Conservation (phyloP, 169 alveolate species). For the Plasmodium vivax region DNA sequence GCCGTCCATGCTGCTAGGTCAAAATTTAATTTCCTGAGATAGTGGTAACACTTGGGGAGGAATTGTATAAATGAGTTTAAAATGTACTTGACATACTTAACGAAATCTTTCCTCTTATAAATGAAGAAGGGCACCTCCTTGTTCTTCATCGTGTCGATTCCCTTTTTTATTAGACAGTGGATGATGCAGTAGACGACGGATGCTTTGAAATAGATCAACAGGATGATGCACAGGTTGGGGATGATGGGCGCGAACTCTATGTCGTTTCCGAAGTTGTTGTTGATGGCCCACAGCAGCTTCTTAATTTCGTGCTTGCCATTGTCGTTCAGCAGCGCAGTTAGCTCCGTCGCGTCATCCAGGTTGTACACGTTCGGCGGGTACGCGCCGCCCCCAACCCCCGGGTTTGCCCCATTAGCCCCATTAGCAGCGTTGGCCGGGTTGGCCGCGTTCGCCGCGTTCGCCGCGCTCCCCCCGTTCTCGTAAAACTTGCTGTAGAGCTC, state of each 20-base stretch:
- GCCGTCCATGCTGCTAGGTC: slow-evolving; percentile 87
- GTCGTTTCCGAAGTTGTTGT: slow-evolving; percentile 80
- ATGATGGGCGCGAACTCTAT: slow-evolving; percentile 84
- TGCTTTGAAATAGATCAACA: slow-evolving; percentile 81
- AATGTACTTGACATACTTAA: slow-evolving; percentile 47
- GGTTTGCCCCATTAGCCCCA: background rate
- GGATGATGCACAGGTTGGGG: slow-evolving; percentile 82
- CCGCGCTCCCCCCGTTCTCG: background rate
- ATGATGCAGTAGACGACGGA: slow-evolving; percentile 81
- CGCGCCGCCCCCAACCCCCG: background rate
- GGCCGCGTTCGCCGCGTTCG: background rate
- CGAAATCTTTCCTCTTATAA: slow-evolving; percentile 64
- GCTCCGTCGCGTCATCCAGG: slow-evolving; percentile 82
- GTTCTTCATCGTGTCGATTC: slow-evolving; percentile 64
- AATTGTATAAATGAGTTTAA: slow-evolving; percentile 53
- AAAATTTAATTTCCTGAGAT: slow-evolving; percentile 78
- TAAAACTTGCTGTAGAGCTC: slow-evolving; percentile 61
- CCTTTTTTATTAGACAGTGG: slow-evolving; percentile 79
- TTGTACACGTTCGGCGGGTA: slow-evolving; percentile 76
- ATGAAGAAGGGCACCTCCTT: slow-evolving; percentile 51
- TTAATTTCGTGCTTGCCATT: slow-evolving; percentile 81
- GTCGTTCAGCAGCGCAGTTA: slow-evolving; percentile 78
- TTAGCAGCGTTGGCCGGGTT: background rate
- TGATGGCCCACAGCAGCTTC: slow-evolving; percentile 83
- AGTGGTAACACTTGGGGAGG: slow-evolving; percentile 56